Conservation (phyloP, 306 rosid genomes). For the Prinsepia uniflora region DNA sequence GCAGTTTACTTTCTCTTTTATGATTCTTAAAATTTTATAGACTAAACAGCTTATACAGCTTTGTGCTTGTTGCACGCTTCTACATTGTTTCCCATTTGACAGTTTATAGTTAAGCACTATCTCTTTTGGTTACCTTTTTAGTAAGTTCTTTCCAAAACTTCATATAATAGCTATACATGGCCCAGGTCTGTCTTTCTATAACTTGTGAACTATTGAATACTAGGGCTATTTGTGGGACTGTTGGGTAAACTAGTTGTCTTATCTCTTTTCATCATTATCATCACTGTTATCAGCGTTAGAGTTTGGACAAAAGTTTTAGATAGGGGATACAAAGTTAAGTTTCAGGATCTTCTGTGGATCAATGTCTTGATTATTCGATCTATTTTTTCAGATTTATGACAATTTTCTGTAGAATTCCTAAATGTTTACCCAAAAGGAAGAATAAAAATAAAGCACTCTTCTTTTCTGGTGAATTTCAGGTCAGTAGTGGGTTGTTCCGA, state of each 20-base stretch:
- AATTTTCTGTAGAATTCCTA: not conserved
- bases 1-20: slow-evolving; percentile 6
- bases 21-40: not conserved
- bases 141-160: not conserved
- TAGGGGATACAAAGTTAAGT: not conserved
- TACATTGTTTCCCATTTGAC: not conserved
- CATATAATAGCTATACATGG: not conserved
- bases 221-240: not conserved
- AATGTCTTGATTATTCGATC: not conserved
- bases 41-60: not conserved
- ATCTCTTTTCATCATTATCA: not conserved
- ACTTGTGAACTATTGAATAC: not conserved
- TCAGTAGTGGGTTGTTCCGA: slow-evolving; percentile 31
- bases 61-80: not conserved
- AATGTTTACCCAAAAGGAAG: not conserved
- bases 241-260: not conserved
- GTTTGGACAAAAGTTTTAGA: not conserved
- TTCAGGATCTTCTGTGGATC: not conserved
- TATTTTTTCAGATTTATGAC: not conserved
- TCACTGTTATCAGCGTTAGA: not conserved
- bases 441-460: not conserved
- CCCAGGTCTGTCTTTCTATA: not conserved
- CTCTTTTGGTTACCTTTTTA: not conserved
- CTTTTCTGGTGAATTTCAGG: slow-evolving; percentile 33
- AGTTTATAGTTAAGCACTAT: not conserved